Conservation (phyloP, 768 basidiomycete species). For the Rubroboletus pulcherrimus region DNA sequence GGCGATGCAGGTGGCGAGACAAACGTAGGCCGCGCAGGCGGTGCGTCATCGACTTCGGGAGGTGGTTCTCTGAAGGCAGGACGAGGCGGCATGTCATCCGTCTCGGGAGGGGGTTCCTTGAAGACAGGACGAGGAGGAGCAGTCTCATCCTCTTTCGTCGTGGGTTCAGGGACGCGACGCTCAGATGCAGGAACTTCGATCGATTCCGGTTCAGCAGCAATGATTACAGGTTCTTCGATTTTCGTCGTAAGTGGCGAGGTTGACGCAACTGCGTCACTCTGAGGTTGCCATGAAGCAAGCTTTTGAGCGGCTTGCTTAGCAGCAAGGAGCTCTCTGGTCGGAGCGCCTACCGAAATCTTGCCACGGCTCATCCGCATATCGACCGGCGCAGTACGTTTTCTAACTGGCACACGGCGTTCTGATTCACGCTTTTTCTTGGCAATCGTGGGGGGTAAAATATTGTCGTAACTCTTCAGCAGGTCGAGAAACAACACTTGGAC, state of each 20-base stretch:
- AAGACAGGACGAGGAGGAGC: constrained; percentile 43
- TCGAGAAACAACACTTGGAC: constrained; percentile 76
- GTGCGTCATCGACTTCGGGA: constrained; percentile 48
- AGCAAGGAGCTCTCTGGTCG: constrained; percentile 66
- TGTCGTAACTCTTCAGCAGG: constrained; percentile 69
- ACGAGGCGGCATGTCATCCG: constrained; percentile 29
- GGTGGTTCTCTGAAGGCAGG: constrained; percentile 64
- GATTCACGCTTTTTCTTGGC: constrained; percentile 83
- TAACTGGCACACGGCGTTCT: constrained; percentile 74
- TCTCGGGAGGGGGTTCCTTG: constrained; percentile 56
- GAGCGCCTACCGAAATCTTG: constrained; percentile 66
- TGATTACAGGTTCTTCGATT: constrained; percentile 19
- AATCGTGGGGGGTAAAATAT: constrained; percentile 77
- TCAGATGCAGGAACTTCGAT: constrained; percentile 5
- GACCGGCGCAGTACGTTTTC: constrained; percentile 83
- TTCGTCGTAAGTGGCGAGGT: constrained; percentile 11
- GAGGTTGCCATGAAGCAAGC: constrained; percentile 33
- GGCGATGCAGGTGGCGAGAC: constrained; percentile 25
- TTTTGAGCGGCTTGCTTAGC: constrained; percentile 64
- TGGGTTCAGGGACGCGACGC: neutral
- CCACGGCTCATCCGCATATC: constrained; percentile 87
- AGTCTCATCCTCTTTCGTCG: constrained; percentile 12
- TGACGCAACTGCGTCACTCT: constrained; percentile 11
- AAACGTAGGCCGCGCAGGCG: constrained; percentile 15
- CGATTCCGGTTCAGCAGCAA: constrained; percentile 15